Evolutionary conservation across 441 rosid species (phyloP).

Genomic region (Aquilaria agallochum): DNA sequence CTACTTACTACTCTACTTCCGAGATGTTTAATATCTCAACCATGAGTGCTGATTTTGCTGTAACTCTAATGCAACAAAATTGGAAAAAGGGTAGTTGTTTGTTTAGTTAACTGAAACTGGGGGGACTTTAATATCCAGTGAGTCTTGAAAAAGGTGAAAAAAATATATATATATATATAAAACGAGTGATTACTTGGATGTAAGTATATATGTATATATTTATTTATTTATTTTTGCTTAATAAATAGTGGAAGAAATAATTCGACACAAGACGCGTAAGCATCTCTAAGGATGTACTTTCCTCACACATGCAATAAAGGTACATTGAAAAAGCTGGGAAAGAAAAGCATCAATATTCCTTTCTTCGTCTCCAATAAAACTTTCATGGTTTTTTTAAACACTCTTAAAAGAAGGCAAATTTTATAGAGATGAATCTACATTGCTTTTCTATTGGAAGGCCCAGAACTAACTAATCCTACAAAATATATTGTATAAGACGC

Average conservation of each 20-base stretch:
- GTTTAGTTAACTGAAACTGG: too few relatives aligned
- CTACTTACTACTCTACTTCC: too few relatives aligned
- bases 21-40: too few relatives aligned
- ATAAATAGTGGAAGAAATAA: neutral
- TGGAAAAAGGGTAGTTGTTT: too few relatives aligned
- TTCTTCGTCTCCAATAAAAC: constrained; percentile 17
- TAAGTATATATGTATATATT: neutral
- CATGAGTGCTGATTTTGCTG: too few relatives aligned
- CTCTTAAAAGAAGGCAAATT: neutral
- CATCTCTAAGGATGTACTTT: constrained; percentile 12
- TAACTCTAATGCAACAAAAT: too few relatives aligned
- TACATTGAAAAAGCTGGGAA: neutral
- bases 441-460: neutral
- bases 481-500: too few relatives aligned
- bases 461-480: neutral
- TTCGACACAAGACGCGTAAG: constrained; percentile 2
- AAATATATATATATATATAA: neutral
- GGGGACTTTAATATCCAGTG: too few relatives aligned
- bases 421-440: neutral
- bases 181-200: neutral
- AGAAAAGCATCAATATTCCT: constrained; percentile 17
- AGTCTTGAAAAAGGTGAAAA: neutral
- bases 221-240: neutral
- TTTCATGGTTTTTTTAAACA: too few relatives aligned
- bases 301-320: constrained; percentile 9